Conservation (phyloP, 192 early-diverging fungal species). For the Umbelopsis sp. region DNA sequence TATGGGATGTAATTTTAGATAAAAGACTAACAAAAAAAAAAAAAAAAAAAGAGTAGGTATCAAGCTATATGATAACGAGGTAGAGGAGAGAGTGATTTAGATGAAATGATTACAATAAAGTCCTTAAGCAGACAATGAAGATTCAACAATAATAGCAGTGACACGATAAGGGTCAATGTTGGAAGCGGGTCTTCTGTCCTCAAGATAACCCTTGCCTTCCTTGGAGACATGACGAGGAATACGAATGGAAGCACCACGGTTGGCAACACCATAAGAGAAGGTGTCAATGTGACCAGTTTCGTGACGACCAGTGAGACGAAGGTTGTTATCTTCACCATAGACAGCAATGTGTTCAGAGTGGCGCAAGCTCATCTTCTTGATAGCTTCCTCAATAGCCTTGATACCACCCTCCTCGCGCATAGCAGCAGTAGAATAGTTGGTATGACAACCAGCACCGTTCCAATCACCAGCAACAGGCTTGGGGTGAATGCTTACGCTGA, state of each 20-base stretch:
- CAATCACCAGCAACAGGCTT: slow-evolving; percentile 62
- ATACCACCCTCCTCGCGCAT: slow-evolving; percentile 56
- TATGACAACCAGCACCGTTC: slow-evolving; percentile 63
- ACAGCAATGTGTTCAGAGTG: slow-evolving; percentile 57
- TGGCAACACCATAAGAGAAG: slow-evolving; percentile 54
- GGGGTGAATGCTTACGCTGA: slow-evolving; percentile 55
- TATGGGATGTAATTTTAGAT: neutral
- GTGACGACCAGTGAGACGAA: slow-evolving; percentile 53
- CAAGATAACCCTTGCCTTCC: slow-evolving; percentile 57
- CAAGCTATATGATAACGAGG: no score
- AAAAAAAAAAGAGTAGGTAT: neutral
- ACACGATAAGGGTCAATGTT: slow-evolving; percentile 61
- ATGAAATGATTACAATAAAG: neutral
- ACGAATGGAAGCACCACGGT: slow-evolving; percentile 60
- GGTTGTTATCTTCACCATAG: slow-evolving; percentile 60
- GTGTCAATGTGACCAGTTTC: slow-evolving; percentile 56
- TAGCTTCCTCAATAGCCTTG: slow-evolving; percentile 51
- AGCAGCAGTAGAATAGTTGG: slow-evolving; percentile 51
- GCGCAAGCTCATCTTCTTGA: slow-evolving; percentile 47
- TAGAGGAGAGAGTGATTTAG: neutral
- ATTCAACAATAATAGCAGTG: slow-evolving; percentile 49
- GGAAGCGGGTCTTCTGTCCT: slow-evolving; percentile 57
- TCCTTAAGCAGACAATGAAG: slow-evolving; percentile 26
- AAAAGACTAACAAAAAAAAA: slow-evolving; percentile 22
- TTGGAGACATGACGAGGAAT: slow-evolving; percentile 57